A percentile compares a stretch with the other conserved stretches of the same genome.
Conservation (phyloP, 768 basidiomycete species). For the Mycena kentingensis region DNA sequence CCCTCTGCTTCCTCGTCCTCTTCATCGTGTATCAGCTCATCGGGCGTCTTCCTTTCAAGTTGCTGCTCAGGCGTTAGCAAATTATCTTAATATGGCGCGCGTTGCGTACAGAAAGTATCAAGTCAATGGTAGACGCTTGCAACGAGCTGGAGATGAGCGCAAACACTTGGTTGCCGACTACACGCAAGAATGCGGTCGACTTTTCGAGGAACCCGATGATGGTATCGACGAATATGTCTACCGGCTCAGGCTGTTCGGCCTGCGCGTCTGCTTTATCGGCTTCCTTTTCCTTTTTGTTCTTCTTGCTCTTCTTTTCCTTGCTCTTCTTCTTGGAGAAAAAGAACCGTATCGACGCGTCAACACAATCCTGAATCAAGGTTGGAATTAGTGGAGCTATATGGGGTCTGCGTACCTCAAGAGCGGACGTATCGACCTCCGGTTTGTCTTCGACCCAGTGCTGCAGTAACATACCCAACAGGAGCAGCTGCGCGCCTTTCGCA, state of each 20-base stretch:
- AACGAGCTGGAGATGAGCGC: slow-evolving; percentile 67
- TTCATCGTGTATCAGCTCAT: slow-evolving; percentile 51
- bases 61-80: slow-evolving; percentile 52
- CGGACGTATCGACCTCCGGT: slow-evolving; percentile 50
- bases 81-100: not conserved
- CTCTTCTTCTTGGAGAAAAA: slow-evolving; percentile 39
- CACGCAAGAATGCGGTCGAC: slow-evolving; percentile 76
- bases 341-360: slow-evolving; percentile 60
- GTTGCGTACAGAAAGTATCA: slow-evolving; percentile 74
- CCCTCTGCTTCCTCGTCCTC: slow-evolving; percentile 43
- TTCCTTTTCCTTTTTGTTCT: slow-evolving; percentile 37
- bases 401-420: slow-evolving; percentile 58
- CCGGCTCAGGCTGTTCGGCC: slow-evolving; percentile 48
- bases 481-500: slow-evolving; percentile 68
- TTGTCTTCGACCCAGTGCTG: slow-evolving; percentile 66
- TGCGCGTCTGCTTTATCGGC: slow-evolving; percentile 38
- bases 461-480: slow-evolving; percentile 70
- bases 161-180: slow-evolving; percentile 80
- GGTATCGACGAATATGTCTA: slow-evolving; percentile 86
- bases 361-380: slow-evolving; percentile 49
- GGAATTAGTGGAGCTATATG: slow-evolving; percentile 1
- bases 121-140: slow-evolving; percentile 70
- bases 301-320: slow-evolving; percentile 37
- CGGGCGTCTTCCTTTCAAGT: slow-evolving; percentile 73
- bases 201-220: slow-evolving; percentile 89